Base-by-base conservation (phyloP, 2,329 filamentous ascomycete species). In the Botrytis paeoniae region DNA sequence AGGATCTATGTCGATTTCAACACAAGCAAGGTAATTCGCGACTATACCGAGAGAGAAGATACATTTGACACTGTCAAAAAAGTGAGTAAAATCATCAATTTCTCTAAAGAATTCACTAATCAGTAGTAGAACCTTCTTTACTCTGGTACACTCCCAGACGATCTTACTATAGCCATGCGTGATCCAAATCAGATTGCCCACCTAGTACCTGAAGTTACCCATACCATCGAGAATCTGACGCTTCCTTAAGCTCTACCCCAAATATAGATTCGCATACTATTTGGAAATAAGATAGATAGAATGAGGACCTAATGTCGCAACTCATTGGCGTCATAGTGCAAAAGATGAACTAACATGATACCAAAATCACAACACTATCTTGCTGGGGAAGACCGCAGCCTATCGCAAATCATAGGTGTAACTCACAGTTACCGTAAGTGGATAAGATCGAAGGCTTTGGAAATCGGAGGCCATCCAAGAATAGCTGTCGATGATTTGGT, bases 1-100 rank as follows among this genome's bases (percentile, higher is more conserved):
- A 87, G 96, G 75, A 86, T 99, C 48, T 99, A 97, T 81, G 89
- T 98, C 72, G 96, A 99, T 81, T 97, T 98, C 81, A 89, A 86
- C 60, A 90, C 87, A 29, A 89, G 91, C 69, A 89, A 93, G 80
- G 91, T 98, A 43, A 91, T 97, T 43, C 86, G 95, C 75, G 95
- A 99, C 83, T 98, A 97, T 80, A 93, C 93, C 32, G 91, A 92
- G n/a, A 91, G 92, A 81, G 95, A 99, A 84, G 92, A 92, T 69
- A 87, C 84, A 70, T 98, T 97, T 81, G 91, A 91, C 41, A 89
- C 89, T 48, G 89, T 97, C 18, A 91, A 91, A 81, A 86, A 87
- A 85, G 92, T 93, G 82, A 80, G 88, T 83, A 29, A 29, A 29
- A 22, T 20, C 37, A 37, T 22, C n/a, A 59, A 39, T 48, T 70